Conservation (phyloP, 306 rosid species). For the Cyamopsis tetragonoloba region DNA sequence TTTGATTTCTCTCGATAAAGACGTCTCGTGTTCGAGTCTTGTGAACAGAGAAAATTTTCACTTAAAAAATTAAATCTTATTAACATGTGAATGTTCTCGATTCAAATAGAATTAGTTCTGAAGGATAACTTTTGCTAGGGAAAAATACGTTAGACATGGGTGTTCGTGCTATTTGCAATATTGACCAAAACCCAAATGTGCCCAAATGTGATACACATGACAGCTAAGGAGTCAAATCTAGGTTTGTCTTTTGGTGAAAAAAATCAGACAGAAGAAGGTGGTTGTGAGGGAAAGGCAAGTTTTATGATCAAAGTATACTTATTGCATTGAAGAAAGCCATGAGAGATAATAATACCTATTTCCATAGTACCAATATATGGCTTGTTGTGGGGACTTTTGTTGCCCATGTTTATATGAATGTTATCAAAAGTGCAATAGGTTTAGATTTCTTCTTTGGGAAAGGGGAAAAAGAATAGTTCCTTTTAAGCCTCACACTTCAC, state of each 20-base stretch:
- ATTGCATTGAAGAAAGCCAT: constrained; percentile 49
- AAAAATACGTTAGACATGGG: too few relatives aligned
- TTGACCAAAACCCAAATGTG: constrained; percentile 36
- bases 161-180: constrained; percentile 32
- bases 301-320: constrained; percentile 44
- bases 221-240: constrained; percentile 17
- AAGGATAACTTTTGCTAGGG: too few relatives aligned
- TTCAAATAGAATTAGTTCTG: too few relatives aligned
- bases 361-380: constrained; percentile 24
- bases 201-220: too few relatives aligned
- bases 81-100: too few relatives aligned
- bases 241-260: constrained; percentile 41
- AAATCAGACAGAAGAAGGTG: constrained; percentile 45
- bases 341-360: constrained; percentile 28
- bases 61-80: too few relatives aligned
- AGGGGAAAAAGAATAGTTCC: not conserved
- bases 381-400: constrained; percentile 48
- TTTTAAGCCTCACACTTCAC: not conserved
- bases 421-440: not conserved
- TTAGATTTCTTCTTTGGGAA: not conserved
- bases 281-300: constrained; percentile 29
- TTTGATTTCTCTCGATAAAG: too few relatives aligned
- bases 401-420: constrained; percentile 25
- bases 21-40: too few relatives aligned
- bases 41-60: too few relatives aligned